Evolutionary conservation across 164 flowering plant genomes (phyloP), one percentile per base, ranked within the genome.

Genomic region (Stephania japonica): DNA sequence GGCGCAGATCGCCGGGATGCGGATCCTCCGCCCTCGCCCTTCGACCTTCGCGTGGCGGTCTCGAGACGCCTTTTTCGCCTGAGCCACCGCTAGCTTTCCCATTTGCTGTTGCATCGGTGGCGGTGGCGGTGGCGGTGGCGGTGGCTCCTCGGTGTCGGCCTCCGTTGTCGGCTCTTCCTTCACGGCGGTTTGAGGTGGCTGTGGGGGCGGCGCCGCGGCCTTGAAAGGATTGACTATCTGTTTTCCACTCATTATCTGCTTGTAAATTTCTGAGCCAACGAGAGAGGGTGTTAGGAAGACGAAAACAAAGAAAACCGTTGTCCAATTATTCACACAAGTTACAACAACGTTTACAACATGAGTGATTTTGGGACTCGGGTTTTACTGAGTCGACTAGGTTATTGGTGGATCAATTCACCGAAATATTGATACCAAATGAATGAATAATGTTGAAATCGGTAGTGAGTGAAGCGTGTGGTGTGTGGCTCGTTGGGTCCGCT

Each of bases 1-100:
- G 11, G 96, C 93, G 63, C 96, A 91, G 0, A 90, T 83, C 49
- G 93, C 90, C 4, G 93, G 91, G 84, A 91, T 87, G 21, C 93
- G 86, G 70, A 89, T 86, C 75, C 96, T 79, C 72, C 93, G 80
- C 11, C 93, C 96, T 4, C 96, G 83, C 0, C 95, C 95, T 69
- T 90, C 92, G 0, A 90, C 94, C 75, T 88, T 88, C 12, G 91
- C 85, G 79, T 87, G 92, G 6, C 92, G 78, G 79, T 89, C 89
- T 71, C 86, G 85, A 11, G 86, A 85, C 0, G 90, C 66, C 68
- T 88, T 78, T 69, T 76, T 80, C 59, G 69, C 72, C 21, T 75
- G 65, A 7, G 76, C 24, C 12, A 66, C 5, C 18, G 21, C 24
- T 6, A 70, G 13, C 50, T 14, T 75, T 50, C 53, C 24, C 16